phyloP scores from a whole-genome alignment of 2,329 filamentous ascomycete species.

The Chaetoscypha palmicola region DNA sequence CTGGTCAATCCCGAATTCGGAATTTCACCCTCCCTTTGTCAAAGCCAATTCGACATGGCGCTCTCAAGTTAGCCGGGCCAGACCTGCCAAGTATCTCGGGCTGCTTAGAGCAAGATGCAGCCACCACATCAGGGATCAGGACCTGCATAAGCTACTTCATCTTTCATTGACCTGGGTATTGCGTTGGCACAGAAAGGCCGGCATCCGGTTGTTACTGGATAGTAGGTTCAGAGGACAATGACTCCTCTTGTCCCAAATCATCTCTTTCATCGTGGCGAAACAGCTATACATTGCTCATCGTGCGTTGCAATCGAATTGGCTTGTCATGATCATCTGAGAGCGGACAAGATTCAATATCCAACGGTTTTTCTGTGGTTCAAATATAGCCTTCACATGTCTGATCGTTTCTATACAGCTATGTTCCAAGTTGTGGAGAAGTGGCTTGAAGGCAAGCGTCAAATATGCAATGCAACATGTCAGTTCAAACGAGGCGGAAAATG shows the following conservation, averaged over 20 bases:
- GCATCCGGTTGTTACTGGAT: too few species aligned
- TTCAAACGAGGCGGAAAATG: background rate
- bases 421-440: background rate
- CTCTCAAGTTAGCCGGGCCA: background rate
- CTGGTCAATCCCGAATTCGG: background rate
- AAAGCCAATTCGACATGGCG: background rate
- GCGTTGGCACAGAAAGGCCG: too few species aligned
- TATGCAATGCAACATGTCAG: background rate
- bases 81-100: too few species aligned
- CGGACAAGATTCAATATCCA: too few species aligned
- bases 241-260: too few species aligned
- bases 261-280: too few species aligned
- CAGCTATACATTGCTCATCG: too few species aligned
- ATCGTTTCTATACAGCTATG: background rate
- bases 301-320: too few species aligned
- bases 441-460: background rate
- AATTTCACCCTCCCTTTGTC: background rate
- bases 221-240: too few species aligned
- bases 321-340: too few species aligned
- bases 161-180: background rate
- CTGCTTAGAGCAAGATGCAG: slow-evolving; percentile 1
- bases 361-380: too few species aligned
- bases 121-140: slow-evolving; percentile 5
- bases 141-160: slow-evolving; percentile 1
- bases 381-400: background rate